Percentiles rank a stretch among this genome's conserved stretches.
Evolutionary conservation across 2,329 filamentous ascomycete species (phyloP).

Genomic region (Sporothrix euskadiensis): DNA sequence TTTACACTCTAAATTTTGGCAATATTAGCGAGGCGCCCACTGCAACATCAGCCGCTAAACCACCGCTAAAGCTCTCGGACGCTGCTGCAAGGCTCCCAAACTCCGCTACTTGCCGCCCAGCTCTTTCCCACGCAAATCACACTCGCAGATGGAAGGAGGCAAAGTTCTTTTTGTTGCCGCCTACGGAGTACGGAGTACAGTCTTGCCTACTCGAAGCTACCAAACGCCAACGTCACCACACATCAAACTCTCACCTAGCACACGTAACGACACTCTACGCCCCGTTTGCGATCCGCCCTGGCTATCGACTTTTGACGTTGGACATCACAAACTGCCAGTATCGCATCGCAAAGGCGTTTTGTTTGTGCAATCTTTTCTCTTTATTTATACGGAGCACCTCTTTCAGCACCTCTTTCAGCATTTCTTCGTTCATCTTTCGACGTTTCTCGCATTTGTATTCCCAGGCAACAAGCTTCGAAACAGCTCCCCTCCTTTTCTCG

Average conservation of each 20-base stretch:
- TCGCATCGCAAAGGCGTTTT: not conserved
- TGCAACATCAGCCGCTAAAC: not conserved
- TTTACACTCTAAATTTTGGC: not conserved
- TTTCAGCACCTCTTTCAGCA: not conserved
- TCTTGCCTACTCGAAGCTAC: constrained; percentile 1
- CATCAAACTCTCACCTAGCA: not conserved
- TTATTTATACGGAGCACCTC: not conserved
- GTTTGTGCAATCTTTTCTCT: not conserved
- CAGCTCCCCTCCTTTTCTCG: not conserved
- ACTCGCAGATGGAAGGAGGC: not conserved
- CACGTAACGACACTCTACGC: not conserved
- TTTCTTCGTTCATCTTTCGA: not conserved
- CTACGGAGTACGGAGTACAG: not conserved
- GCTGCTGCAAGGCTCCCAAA: constrained; percentile 17
- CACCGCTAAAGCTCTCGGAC: not conserved
- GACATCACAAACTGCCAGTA: not conserved
- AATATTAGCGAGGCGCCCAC: not conserved
- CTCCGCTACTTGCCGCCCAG: not conserved
- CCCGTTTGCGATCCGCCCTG: not conserved
- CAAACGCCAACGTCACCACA: constrained; percentile 21
- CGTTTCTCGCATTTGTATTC: not conserved
- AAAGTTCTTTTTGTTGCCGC: constrained; percentile 6
- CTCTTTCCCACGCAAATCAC: not conserved
- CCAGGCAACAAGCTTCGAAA: not conserved
- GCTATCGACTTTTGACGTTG: not conserved